Percentiles rank a stretch among this genome's conserved stretches.
Conservation (phyloP, 495 filamentous ascomycete species). For the Neurospora sp. region DNA sequence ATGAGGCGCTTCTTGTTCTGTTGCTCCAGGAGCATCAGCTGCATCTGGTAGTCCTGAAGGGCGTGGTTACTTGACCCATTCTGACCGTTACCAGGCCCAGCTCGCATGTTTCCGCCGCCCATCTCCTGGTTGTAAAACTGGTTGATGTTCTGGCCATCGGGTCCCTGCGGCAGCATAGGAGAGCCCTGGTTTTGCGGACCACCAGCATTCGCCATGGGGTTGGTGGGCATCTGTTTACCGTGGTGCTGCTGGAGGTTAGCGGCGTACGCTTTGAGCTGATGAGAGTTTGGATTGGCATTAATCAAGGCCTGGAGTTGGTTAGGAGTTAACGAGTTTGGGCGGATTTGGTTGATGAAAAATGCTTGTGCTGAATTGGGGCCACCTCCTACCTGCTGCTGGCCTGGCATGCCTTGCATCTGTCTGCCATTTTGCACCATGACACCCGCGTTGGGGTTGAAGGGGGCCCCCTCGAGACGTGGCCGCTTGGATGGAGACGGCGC, state of each 20-base stretch:
- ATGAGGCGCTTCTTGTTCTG: conserved; percentile 96
- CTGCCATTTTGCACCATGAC: conserved; percentile 69
- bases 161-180: conserved; percentile 65
- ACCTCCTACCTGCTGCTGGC: conserved; percentile 62
- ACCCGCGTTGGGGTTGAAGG: conserved; percentile 56
- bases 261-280: conserved; percentile 59
- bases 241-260: conserved; percentile 74
- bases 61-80: conserved; percentile 75
- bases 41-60: conserved; percentile 98
- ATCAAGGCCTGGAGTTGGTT: conserved; percentile 70
- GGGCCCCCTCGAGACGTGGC: conserved; percentile 66
- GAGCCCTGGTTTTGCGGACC: conserved; percentile 58
- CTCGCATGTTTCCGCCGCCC: conserved; percentile 46
- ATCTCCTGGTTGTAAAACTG: conserved; percentile 58
- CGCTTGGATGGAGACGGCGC: conserved; percentile 88
- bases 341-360: conserved; percentile 69
- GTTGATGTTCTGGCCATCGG: conserved; percentile 51
- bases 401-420: conserved; percentile 60
- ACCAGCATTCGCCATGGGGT: conserved; percentile 43
- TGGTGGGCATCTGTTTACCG: conserved; percentile 66
- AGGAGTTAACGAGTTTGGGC: conserved; percentile 60
- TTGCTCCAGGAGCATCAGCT: conserved; percentile 95
- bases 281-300: conserved; percentile 45
- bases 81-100: conserved; percentile 43
- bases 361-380: conserved; percentile 40